These are phyloP conservation scores for Lasiosphaeriaceae sp. DNA, from an alignment of 495 filamentous ascomycete species.

Conservation along the genomic window DNA sequence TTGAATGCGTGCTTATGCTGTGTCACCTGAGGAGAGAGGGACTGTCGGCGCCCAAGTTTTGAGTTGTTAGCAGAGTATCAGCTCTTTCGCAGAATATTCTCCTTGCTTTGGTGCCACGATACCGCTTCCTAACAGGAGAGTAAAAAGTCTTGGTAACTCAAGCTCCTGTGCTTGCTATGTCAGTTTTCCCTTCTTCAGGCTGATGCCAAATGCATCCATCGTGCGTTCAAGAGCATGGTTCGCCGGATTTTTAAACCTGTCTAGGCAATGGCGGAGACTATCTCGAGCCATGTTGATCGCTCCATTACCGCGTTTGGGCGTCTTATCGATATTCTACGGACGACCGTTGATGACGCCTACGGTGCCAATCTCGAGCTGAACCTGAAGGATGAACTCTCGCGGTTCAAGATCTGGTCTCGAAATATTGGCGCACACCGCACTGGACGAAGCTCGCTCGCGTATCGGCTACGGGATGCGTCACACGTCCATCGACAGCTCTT, in stretches of 20 bases:
- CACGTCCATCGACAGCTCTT: slow-evolving; percentile 36
- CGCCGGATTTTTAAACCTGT: neutral
- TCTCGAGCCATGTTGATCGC: neutral
- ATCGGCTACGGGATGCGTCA: slow-evolving; percentile 42
- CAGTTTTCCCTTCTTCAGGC: too few relatives aligned
- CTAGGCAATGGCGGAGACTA: neutral
- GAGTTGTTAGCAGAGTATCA: too few relatives aligned
- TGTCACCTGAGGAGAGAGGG: too few relatives aligned
- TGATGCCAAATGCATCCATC: too few relatives aligned
- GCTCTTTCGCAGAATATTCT: too few relatives aligned
- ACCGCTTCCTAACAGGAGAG: too few relatives aligned
- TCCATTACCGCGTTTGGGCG: neutral
- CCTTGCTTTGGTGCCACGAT: too few relatives aligned
- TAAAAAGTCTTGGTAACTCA: too few relatives aligned
- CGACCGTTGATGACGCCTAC: neutral
- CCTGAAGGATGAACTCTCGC: slow-evolving; percentile 31
- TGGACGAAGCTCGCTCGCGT: slow-evolving; percentile 41
- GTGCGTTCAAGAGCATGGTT: neutral
- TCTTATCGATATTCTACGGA: neutral
- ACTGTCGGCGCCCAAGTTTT: too few relatives aligned
- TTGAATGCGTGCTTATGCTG: too few relatives aligned
- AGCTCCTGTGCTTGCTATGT: too few relatives aligned
- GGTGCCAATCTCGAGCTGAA: neutral
- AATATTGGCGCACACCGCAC: slow-evolving; percentile 44
- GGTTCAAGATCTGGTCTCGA: slow-evolving; percentile 42